Conservation (phyloP, 345 rosid species). For the Toxicodendron radicans region DNA sequence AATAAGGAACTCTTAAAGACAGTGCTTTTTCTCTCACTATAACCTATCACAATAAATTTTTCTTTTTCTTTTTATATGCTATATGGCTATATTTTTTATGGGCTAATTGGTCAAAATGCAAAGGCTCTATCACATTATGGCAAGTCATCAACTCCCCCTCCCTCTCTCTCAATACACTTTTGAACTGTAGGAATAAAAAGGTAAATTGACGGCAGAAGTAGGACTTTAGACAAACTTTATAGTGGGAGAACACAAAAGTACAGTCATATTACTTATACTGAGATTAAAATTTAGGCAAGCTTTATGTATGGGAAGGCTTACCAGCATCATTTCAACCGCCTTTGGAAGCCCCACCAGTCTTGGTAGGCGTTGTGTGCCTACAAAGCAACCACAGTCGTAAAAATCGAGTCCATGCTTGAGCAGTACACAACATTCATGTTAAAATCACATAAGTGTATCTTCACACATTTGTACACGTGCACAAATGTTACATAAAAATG, state of each 20-base stretch:
- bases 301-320: conserved; percentile 26
- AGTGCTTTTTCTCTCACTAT: background rate
- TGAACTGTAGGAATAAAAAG: too few relatives aligned
- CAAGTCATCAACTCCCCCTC: background rate
- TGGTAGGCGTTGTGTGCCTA: conserved; percentile 99
- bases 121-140: background rate
- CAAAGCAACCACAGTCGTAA: conserved; percentile 19
- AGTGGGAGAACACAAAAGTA: background rate
- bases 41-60: background rate
- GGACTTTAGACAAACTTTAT: background rate
- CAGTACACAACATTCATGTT: conserved; percentile 8
- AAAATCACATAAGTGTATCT: conserved; percentile 1
- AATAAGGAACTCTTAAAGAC: background rate
- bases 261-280: background rate
- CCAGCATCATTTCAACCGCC: conserved; percentile 88
- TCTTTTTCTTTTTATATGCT: background rate
- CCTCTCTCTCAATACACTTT: too few relatives aligned
- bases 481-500: conserved; percentile 8
- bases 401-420: conserved; percentile 15
- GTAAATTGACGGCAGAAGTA: background rate
- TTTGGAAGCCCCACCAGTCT: conserved; percentile 88
- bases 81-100: background rate
- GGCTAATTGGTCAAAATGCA: background rate
- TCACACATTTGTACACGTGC: background rate
- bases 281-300: background rate